Conservation (phyloP, 495 filamentous ascomycete species). For the Delitschia confertaspora region DNA sequence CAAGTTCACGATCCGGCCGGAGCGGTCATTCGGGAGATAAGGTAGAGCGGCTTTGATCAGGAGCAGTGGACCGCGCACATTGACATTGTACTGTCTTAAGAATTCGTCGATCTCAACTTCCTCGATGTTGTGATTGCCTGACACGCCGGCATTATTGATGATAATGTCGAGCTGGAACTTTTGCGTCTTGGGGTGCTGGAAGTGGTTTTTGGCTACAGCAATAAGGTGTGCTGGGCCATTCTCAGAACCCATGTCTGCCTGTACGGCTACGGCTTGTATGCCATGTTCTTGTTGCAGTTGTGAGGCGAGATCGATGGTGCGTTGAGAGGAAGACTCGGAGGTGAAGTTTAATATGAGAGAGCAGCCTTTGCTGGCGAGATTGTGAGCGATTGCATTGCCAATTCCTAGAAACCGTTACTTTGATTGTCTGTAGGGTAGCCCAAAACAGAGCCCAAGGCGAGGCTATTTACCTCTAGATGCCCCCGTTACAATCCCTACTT, state of each 20-base stretch:
- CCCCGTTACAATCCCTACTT: slow-evolving; percentile 35
- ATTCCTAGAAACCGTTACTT: slow-evolving; percentile 52
- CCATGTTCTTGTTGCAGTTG: slow-evolving; percentile 30
- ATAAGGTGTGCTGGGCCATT: slow-evolving; percentile 39
- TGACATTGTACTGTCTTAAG: slow-evolving; percentile 63
- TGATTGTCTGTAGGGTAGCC: background rate
- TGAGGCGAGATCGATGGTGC: slow-evolving; percentile 37
- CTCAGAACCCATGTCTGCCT: slow-evolving; percentile 49
- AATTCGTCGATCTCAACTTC: slow-evolving; percentile 54
- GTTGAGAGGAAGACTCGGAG: slow-evolving; percentile 33
- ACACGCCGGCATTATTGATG: slow-evolving; percentile 79
- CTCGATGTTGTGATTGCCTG: slow-evolving; percentile 50
- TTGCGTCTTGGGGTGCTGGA: slow-evolving; percentile 39
- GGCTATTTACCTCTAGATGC: slow-evolving; percentile 31
- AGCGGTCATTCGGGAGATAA: slow-evolving; percentile 63
- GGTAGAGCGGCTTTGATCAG: slow-evolving; percentile 62
- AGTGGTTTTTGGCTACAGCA: slow-evolving; percentile 42
- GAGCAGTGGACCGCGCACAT: slow-evolving; percentile 78
- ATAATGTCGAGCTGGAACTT: slow-evolving; percentile 74
- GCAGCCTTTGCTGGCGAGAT: slow-evolving; percentile 44
- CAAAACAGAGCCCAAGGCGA: background rate
- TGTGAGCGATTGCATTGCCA: slow-evolving; percentile 71
- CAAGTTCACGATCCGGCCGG: slow-evolving; percentile 72
- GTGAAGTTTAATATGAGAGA: slow-evolving; percentile 39
- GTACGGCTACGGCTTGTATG: slow-evolving; percentile 42